Evolutionary conservation across 2,329 filamentous ascomycete species (phyloP).

Genomic region (Ophiostoma ulmi): DNA sequence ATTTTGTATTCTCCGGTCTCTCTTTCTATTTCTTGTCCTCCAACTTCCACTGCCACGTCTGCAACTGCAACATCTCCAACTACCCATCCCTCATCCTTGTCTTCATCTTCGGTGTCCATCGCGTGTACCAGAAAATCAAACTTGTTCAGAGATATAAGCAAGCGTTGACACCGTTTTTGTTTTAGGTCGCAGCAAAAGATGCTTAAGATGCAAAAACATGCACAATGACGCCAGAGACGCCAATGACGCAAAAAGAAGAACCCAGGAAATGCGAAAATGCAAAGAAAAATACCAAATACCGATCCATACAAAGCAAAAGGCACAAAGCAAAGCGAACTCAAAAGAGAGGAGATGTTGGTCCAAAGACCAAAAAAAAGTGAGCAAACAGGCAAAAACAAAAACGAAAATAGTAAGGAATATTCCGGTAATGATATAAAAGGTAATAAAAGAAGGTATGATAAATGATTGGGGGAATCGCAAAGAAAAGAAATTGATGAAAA

Average conservation of each 20-base stretch:
- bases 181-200: slow-evolving; percentile 17
- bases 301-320: background rate
- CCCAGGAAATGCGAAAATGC: slow-evolving; percentile 18
- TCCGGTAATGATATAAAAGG: background rate
- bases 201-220: slow-evolving; percentile 23
- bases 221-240: slow-evolving; percentile 19
- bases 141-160: slow-evolving; percentile 29
- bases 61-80: slow-evolving; percentile 17
- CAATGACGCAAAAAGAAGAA: slow-evolving; percentile 21
- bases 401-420: background rate
- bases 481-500: background rate
- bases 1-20: background rate
- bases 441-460: background rate
- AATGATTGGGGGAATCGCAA: slow-evolving; percentile 4
- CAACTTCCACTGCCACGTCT: background rate
- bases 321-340: background rate
- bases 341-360: slow-evolving; percentile 1
- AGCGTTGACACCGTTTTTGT: slow-evolving; percentile 31
- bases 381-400: background rate
- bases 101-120: slow-evolving; percentile 27
- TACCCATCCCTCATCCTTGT: slow-evolving; percentile 21
- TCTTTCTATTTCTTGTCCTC: slow-evolving; percentile 10
- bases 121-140: slow-evolving; percentile 32
- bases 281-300: slow-evolving; percentile 13
- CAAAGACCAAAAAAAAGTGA: background rate